These are phyloP conservation scores for Gloeostereum incarnatum DNA, from an alignment of 768 basidiomycete genomes.

Conservation along the genomic window DNA sequence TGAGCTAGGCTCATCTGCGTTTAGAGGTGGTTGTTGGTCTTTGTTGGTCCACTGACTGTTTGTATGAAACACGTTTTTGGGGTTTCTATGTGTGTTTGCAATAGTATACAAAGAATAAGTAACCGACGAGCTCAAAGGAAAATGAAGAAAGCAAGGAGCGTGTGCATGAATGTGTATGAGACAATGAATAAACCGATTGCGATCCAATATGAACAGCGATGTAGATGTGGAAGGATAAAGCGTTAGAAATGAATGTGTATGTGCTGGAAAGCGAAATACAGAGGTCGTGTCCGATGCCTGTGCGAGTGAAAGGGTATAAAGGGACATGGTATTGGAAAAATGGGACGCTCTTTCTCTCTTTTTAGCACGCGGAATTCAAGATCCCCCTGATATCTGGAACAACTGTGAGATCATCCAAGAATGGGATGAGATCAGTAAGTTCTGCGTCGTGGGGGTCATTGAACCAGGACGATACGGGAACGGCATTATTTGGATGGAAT, in stretches of 20 bases:
- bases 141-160: no score
- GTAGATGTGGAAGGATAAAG: background rate
- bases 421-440: conserved; percentile 58
- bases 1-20: no score
- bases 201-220: background rate
- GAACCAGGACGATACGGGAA: conserved; percentile 74
- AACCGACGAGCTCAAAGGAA: no score
- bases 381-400: conserved; percentile 61
- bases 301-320: background rate
- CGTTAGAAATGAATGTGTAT: no score
- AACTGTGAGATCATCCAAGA: conserved; percentile 51
- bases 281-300: no score
- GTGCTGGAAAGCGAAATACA: no score
- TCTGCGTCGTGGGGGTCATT: conserved; percentile 72
- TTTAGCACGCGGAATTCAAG: conserved; percentile 29
- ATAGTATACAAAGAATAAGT: no score
- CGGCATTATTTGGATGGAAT: conserved; percentile 76
- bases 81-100: no score
- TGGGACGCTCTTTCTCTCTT: background rate
- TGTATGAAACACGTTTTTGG: no score
- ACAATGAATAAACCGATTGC: background rate
- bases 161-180: background rate
- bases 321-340: background rate
- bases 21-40: no score
- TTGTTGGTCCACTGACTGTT: no score